A percentile compares a stretch with the other conserved stretches of the same genome.
Conservation (phyloP, 78 protist genomes). For the Capsaspora owczarzaki region DNA sequence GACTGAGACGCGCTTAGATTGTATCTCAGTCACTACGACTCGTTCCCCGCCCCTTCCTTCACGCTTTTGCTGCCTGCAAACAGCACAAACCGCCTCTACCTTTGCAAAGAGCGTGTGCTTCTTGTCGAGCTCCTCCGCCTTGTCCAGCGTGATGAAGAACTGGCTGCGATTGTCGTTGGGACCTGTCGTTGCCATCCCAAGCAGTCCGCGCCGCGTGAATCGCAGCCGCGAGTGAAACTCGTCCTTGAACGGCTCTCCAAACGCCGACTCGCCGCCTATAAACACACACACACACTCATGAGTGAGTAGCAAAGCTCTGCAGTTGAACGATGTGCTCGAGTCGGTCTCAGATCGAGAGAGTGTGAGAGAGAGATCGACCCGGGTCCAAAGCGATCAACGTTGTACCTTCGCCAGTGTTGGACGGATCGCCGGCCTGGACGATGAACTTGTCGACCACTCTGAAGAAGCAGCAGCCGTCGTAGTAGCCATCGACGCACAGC, state of each 20-base stretch:
- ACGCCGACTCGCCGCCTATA: slow-evolving; percentile 73
- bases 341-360: too few relatives aligned
- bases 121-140: slow-evolving; percentile 56
- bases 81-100: neutral
- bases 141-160: slow-evolving; percentile 83
- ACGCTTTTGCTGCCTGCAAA: neutral
- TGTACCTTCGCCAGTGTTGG: slow-evolving; percentile 67
- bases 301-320: too few relatives aligned
- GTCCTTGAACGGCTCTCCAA: slow-evolving; percentile 61
- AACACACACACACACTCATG: slow-evolving; percentile 2
- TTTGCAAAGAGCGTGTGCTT: slow-evolving; percentile 88
- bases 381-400: neutral
- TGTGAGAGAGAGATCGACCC: too few relatives aligned
- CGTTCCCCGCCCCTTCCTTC: neutral
- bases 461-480: slow-evolving; percentile 77
- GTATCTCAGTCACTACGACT: neutral
- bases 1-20: too few relatives aligned
- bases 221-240: slow-evolving; percentile 78
- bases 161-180: slow-evolving; percentile 69
- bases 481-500: slow-evolving; percentile 74
- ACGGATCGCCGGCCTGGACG: slow-evolving; percentile 91
- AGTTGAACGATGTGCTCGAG: too few relatives aligned
- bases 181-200: slow-evolving; percentile 51
- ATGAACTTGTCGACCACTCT: slow-evolving; percentile 73
- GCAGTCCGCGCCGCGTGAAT: slow-evolving; percentile 52